A percentile compares a stretch with the other conserved stretches of the same genome.
Evolutionary conservation across 2,329 filamentous ascomycete species (phyloP).

Genomic region (Sporothrix curviconia): DNA sequence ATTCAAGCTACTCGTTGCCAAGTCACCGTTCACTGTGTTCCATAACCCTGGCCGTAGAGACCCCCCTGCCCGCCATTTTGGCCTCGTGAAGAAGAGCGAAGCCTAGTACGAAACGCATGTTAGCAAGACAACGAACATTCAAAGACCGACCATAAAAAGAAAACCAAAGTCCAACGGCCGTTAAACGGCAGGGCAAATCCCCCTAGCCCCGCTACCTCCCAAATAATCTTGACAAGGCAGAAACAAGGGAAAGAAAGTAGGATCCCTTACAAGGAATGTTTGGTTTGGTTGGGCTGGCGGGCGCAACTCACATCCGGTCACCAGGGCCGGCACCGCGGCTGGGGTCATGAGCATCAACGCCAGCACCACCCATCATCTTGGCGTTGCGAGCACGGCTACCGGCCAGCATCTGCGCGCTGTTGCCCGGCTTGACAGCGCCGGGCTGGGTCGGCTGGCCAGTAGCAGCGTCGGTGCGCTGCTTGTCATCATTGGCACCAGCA

Average conservation of each 20-base stretch:
- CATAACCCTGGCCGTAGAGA: conserved; percentile 33
- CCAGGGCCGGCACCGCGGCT: conserved; percentile 71
- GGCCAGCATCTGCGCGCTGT: conserved; percentile 63
- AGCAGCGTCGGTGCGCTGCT: conserved; percentile 61
- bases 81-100: conserved; percentile 75
- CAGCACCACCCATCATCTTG: conserved; percentile 67
- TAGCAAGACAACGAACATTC: not conserved
- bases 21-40: conserved; percentile 3
- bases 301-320: conserved; percentile 92
- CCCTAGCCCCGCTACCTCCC: conserved; percentile 9
- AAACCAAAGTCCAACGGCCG: not conserved
- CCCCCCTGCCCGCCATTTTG: conserved; percentile 20
- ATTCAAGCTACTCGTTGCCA: not conserved
- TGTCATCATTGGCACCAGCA: conserved; percentile 70
- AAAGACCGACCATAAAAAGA: not conserved
- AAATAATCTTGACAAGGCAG: conserved; percentile 30
- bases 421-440: conserved; percentile 37
- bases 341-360: conserved; percentile 63
- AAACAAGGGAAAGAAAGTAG: conserved; percentile 77
- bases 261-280: conserved; percentile 83
- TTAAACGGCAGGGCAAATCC: not conserved
- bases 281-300: conserved; percentile 42
- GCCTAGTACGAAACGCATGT: conserved; percentile 35
- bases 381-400: conserved; percentile 72
- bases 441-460: conserved; percentile 54